phyloP scores from a whole-genome alignment of 176 grass and related monocot genomes.

The Musa itinerans region DNA sequence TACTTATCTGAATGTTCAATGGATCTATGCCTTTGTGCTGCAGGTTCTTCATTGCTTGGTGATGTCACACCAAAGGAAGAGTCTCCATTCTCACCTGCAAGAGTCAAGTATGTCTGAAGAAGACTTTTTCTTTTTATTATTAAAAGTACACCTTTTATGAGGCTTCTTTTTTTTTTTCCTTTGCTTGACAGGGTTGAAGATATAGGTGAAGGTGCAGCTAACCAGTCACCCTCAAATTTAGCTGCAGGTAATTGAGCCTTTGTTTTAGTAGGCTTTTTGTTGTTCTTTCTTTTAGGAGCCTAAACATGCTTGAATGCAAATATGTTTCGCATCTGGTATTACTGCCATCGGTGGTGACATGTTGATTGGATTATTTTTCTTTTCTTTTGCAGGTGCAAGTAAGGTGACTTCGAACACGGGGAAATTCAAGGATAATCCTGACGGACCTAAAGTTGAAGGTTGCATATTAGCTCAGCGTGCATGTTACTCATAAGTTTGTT shows the following conservation, averaged over 20 bases:
- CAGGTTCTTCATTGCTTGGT: constrained; percentile 56
- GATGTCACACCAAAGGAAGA: constrained; percentile 66
- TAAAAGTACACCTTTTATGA: constrained; percentile 8
- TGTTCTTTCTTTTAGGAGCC: neutral
- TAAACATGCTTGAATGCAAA: neutral
- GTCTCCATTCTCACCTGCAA: constrained; percentile 91
- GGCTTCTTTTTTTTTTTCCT: neutral
- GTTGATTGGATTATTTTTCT: neutral
- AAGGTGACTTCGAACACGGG: constrained; percentile 68
- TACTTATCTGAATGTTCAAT: no score
- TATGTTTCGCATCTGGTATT: neutral
- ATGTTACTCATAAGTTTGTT: neutral
- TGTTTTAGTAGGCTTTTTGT: constrained; percentile 1
- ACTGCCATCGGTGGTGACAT: neutral
- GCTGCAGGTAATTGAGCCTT: constrained; percentile 41
- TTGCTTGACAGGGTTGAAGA: constrained; percentile 65
- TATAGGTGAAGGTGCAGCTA: constrained; percentile 46
- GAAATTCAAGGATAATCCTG: constrained; percentile 57
- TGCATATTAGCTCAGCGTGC: neutral
- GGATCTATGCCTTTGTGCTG: neutral
- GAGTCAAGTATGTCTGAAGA: constrained; percentile 62
- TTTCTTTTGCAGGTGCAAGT: constrained; percentile 47
- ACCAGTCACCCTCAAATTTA: constrained; percentile 59
- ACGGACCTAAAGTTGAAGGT: constrained; percentile 73
- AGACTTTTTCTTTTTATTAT: constrained; percentile 12